Evolutionary conservation across 2,329 filamentous ascomycete genomes (phyloP), one percentile per base, ranked within the genome.

Genomic region (Venturia carpophila): DNA sequence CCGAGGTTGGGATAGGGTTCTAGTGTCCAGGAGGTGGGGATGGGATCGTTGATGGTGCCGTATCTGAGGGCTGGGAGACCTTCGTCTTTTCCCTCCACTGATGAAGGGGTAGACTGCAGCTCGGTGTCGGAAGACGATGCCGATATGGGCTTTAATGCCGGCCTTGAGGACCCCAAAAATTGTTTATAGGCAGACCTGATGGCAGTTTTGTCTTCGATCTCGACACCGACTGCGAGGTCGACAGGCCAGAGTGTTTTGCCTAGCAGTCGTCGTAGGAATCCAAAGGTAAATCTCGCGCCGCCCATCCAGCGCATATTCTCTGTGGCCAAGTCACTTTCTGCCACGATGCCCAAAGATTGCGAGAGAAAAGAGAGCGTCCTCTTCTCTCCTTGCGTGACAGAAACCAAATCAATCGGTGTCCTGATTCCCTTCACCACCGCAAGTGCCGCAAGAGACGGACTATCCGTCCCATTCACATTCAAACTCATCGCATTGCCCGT

Each of bases 291-390:
- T 64, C 94, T 85, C 39, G 86, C 82, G 60, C 84, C 83, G 21
- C 94, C 94, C 88, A 99, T 92, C 92, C 93, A 97, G 55, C 94
- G 87, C 68, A 97, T 77, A 71, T 95, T 80, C 71, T 99, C 94
- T 0, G 94, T 99, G 2, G 85, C 92, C 15, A 99, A 80, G 75
- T 99, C 94, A 61, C 84, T 84, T 72, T 97, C 94, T 1, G 94
- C 94, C 45, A 97, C 85, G 67, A 97, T 89, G 27, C 94, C 94
- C 34, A 96, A 83, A 0, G 90, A 84, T 75, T 97, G 94, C 11
- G 91, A 96, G 55, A 97, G 82, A 77, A 97, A 97, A 21, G 91
- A 96, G 34, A 97, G 79, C 5, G 82, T 87, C 64, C 90, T 86
- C 27, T 79, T 81, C 66, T 86, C 79, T 24, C 61, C 65, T 71